A percentile compares a stretch with the other conserved stretches of the same genome.
Conservation (phyloP, 1,284 basidiomycete species). For the Tylopilus orsonianus region DNA sequence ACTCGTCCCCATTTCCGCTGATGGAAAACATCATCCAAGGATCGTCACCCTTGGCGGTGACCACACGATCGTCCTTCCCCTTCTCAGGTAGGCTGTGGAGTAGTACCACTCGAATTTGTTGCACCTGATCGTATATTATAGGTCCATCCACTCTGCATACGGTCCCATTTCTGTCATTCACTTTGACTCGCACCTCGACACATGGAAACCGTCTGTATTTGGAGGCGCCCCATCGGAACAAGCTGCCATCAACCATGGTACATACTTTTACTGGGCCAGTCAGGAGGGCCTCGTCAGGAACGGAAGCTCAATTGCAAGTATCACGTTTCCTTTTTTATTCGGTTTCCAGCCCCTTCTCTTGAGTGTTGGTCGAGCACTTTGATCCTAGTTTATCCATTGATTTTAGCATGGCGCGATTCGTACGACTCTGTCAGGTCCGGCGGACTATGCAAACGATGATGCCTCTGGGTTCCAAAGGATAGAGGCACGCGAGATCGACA, state of each 20-base stretch:
- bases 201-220: conserved; percentile 73
- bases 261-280: conserved; percentile 78
- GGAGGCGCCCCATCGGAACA: conserved; percentile 67
- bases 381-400: conserved; percentile 68
- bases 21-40: conserved; percentile 66
- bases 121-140: no score
- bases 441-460: conserved; percentile 71
- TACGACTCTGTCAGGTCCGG: conserved; percentile 69
- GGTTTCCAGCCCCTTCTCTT: background rate
- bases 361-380: conserved; percentile 38
- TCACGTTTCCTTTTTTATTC: conserved; percentile 31
- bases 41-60: conserved; percentile 77
- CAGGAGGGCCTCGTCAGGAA: conserved; percentile 74
- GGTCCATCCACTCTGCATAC: conserved; percentile 67
- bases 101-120: no score
- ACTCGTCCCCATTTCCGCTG: conserved; percentile 53
- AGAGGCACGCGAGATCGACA: conserved; percentile 76
- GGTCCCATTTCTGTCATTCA: conserved; percentile 77
- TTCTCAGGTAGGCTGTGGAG: conserved; percentile 36
- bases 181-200: conserved; percentile 76
- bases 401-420: conserved; percentile 75
- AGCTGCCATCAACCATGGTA: conserved; percentile 72
- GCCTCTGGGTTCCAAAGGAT: conserved; percentile 67
- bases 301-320: conserved; percentile 81
- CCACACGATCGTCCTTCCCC: conserved; percentile 71